phyloP scores from a whole-genome alignment of 2,329 filamentous ascomycete species.

The Ambrosiella beaveri region DNA sequence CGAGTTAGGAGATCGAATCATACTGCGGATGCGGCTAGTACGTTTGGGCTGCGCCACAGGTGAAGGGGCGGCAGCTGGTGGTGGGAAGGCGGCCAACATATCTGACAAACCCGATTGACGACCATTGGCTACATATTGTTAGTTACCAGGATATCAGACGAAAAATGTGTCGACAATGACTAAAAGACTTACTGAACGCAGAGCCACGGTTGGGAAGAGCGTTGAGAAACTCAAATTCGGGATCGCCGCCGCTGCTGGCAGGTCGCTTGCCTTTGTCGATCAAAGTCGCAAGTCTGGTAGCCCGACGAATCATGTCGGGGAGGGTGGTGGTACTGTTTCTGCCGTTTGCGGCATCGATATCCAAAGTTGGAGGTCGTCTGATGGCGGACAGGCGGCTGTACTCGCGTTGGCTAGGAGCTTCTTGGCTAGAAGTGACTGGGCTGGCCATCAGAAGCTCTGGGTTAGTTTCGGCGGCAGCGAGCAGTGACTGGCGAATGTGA shows the following conservation, averaged over 20 bases:
- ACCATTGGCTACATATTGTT: constrained; percentile 21
- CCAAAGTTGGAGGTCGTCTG: constrained; percentile 52
- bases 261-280: constrained; percentile 64
- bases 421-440: constrained; percentile 14
- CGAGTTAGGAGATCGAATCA: constrained; percentile 24
- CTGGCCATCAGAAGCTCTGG: constrained; percentile 15
- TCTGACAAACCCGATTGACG: constrained; percentile 40
- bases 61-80: constrained; percentile 27
- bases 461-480: constrained; percentile 30
- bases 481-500: constrained; percentile 32
- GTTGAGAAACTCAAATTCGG: constrained; percentile 32
- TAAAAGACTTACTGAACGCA: not conserved
- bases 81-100: constrained; percentile 49
- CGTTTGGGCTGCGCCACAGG: constrained; percentile 20
- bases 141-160: not conserved
- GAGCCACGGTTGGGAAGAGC: constrained; percentile 17
- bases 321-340: constrained; percentile 83
- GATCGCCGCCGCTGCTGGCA: constrained; percentile 38
- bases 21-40: constrained; percentile 23
- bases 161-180: not conserved
- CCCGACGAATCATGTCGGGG: constrained; percentile 75
- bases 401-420: constrained; percentile 17
- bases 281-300: constrained; percentile 71
- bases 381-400: constrained; percentile 37
- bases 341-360: constrained; percentile 68